phyloP scores from a whole-genome alignment of 1,139 yeast species.

The Pichia terricola region DNA sequence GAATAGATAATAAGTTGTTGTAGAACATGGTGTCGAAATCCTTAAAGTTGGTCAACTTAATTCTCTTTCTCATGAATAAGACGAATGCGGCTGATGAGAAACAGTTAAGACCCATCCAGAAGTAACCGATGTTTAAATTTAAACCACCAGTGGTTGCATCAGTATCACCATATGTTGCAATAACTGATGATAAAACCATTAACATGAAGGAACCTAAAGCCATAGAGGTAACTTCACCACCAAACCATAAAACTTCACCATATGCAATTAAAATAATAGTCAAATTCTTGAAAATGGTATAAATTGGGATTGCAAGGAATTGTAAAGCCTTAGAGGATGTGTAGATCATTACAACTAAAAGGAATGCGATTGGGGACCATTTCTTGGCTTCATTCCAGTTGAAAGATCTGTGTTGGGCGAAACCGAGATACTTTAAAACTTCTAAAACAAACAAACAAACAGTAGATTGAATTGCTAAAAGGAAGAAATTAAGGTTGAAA shows the following conservation, averaged over 20 bases:
- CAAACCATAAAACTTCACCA: constrained; percentile 97
- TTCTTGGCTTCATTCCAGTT: constrained; percentile 84
- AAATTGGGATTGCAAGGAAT: constrained; percentile 84
- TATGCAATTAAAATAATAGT: constrained; percentile 94
- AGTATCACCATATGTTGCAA: constrained; percentile 88
- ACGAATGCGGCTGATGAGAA: constrained; percentile 90
- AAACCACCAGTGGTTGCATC: constrained; percentile 31
- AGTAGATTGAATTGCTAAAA: constrained; percentile 70
- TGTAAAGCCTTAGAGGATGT: constrained; percentile 94
- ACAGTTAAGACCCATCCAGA: constrained; percentile 96
- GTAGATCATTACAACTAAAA: constrained; percentile 89
- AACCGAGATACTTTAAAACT: constrained; percentile 58
- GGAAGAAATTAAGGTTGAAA: constrained; percentile 86
- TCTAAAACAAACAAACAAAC: constrained; percentile 75
- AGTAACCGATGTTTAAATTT: constrained; percentile 69
- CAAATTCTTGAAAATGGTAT: constrained; percentile 94
- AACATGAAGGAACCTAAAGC: constrained; percentile 78
- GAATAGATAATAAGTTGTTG: constrained; percentile 88
- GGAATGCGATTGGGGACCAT: constrained; percentile 88
- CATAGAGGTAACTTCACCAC: constrained; percentile 86
- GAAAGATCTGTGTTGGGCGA: constrained; percentile 80
- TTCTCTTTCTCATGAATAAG: constrained; percentile 91
- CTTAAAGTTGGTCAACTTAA: constrained; percentile 90
- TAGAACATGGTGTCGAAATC: constrained; percentile 98
- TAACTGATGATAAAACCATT: constrained; percentile 88